These are phyloP conservation scores for Rhodotorula taiwanensis DNA, from an alignment of 768 basidiomycete genomes.

Conservation along the genomic window DNA sequence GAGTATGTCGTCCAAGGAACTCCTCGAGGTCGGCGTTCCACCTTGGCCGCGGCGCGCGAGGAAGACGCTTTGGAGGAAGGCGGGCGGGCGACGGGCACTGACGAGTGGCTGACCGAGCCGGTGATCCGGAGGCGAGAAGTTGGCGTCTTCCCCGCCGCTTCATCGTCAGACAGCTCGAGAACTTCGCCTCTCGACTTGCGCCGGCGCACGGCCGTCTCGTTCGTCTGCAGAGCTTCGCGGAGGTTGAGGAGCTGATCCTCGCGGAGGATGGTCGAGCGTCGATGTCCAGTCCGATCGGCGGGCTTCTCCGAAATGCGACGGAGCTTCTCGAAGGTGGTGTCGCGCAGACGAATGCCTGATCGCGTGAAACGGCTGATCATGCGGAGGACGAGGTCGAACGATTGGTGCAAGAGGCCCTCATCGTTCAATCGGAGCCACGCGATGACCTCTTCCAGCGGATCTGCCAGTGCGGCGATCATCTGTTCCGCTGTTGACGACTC, in stretches of 20 bases:
- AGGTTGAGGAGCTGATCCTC: slow-evolving; percentile 35
- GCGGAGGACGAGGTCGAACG: slow-evolving; percentile 71
- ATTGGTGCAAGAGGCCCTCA: slow-evolving; percentile 80
- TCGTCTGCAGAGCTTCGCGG: slow-evolving; percentile 32
- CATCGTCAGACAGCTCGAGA: slow-evolving; percentile 27
- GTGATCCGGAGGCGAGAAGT: slow-evolving; percentile 15
- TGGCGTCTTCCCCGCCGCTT: not conserved
- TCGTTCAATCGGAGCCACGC: slow-evolving; percentile 90
- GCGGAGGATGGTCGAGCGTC: slow-evolving; percentile 26
- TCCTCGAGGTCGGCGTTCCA: slow-evolving; percentile 19
- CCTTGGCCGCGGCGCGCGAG: not conserved
- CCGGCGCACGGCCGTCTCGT: slow-evolving; percentile 17
- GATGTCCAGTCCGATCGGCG: not conserved
- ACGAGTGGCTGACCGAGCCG: slow-evolving; percentile 1
- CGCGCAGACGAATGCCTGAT: slow-evolving; percentile 37
- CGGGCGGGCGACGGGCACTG: slow-evolving; percentile 4
- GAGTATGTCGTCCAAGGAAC: slow-evolving; percentile 37
- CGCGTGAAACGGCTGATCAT: slow-evolving; percentile 70
- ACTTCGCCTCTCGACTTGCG: slow-evolving; percentile 3
- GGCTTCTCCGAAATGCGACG: slow-evolving; percentile 17
- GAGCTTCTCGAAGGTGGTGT: slow-evolving; percentile 14
- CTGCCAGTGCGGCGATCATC: slow-evolving; percentile 68
- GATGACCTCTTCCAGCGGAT: slow-evolving; percentile 67
- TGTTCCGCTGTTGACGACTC: slow-evolving; percentile 59
- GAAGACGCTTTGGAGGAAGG: not conserved